phyloP scores from a whole-genome alignment of 805 yeast species.

The Tetrapisispora pingtungensis region DNA sequence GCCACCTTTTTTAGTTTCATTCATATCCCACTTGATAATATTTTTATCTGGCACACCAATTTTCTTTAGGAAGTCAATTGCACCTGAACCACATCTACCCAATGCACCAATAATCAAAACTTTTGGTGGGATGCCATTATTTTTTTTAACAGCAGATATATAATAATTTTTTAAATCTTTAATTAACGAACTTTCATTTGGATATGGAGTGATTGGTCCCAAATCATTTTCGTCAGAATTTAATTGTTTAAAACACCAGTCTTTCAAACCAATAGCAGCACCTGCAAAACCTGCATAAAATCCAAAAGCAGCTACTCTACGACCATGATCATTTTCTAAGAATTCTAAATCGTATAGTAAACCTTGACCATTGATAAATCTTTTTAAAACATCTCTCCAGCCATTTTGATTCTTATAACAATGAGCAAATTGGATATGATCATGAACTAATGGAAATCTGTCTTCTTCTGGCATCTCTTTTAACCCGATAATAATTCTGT shows the following conservation, averaged over 20 bases:
- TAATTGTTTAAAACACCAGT: conserved; percentile 87
- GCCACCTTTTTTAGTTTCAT: conserved; percentile 94
- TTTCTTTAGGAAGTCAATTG: conserved; percentile 70
- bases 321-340: conserved; percentile 84
- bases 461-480: conserved; percentile 90
- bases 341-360: conserved; percentile 88
- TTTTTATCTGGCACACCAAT: conserved; percentile 82
- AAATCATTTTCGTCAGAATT: conserved; percentile 58
- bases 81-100: conserved; percentile 99
- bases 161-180: conserved; percentile 57
- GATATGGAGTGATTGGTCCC: conserved; percentile 73
- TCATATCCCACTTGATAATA: conserved; percentile 90
- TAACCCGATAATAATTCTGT: conserved; percentile 83
- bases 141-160: conserved; percentile 43
- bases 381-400: conserved; percentile 80
- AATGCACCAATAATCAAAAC: conserved; percentile 91
- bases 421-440: conserved; percentile 97
- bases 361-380: conserved; percentile 91
- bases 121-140: conserved; percentile 59
- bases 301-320: conserved; percentile 99
- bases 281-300: conserved; percentile 99
- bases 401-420: conserved; percentile 97
- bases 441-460: conserved; percentile 84
- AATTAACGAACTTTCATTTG: conserved; percentile 66
- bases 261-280: conserved; percentile 90